phyloP scores from a whole-genome alignment of 2,329 filamentous ascomycete genomes.

The Colletotrichum higginsianum region DNA sequence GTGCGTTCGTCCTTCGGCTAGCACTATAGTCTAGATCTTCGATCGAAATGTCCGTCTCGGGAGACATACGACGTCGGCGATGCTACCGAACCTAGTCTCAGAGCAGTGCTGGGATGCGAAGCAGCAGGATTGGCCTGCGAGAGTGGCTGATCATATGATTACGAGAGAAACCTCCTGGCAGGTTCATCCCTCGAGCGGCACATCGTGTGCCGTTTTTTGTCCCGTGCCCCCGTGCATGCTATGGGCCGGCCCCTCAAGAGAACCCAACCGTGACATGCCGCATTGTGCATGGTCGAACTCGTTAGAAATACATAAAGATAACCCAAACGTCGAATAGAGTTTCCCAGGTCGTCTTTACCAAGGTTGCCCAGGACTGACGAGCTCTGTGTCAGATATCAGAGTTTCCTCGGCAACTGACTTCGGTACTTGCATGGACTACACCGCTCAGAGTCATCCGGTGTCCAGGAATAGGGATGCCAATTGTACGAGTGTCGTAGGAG shows the following conservation, averaged over 20 bases:
- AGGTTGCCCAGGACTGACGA: conserved; percentile 1
- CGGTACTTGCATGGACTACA: conserved; percentile 13
- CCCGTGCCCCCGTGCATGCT: conserved; percentile 16
- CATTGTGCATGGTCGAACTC: not conserved
- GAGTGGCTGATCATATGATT: conserved; percentile 7
- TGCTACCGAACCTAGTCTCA: not conserved
- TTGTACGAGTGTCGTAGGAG: not conserved
- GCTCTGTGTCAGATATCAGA: conserved; percentile 21
- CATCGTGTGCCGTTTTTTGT: not conserved
- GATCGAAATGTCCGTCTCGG: conserved; percentile 1
- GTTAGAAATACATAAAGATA: conserved; percentile 6
- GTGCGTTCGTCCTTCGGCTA: conserved; percentile 1
- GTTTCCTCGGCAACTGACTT: conserved; percentile 23
- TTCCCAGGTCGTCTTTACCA: conserved; percentile 16
- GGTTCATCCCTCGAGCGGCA: conserved; percentile 29
- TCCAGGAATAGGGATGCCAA: not conserved
- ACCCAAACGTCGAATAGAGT: conserved; percentile 17
- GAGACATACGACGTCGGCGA: not conserved
- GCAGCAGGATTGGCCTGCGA: not conserved
- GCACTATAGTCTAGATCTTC: not conserved
- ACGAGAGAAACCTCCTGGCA: conserved; percentile 1
- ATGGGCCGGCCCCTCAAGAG: conserved; percentile 19
- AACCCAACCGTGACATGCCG: not conserved
- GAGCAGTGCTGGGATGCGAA: conserved; percentile 6
- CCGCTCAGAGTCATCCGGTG: not conserved